Evolutionary conservation across 2,329 filamentous ascomycete genomes (phyloP).

Genomic region (Fusarium vanettenii): DNA sequence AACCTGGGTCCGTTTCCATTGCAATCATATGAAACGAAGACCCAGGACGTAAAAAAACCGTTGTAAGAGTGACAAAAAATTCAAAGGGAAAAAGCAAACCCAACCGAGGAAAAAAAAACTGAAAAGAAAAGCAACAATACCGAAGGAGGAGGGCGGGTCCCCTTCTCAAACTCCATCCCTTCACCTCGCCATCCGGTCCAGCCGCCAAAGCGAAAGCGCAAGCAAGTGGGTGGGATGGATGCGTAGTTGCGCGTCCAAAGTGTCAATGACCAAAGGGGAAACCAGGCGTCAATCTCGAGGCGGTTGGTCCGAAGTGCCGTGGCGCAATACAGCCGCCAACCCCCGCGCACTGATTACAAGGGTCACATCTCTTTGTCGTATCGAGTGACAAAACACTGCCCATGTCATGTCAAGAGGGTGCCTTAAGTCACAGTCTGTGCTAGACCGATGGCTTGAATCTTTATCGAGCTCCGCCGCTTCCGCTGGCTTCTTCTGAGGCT

Average conservation of each 20-base stretch:
- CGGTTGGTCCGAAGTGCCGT: conserved; percentile 7
- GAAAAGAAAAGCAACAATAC: conserved; percentile 9
- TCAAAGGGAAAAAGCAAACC: conserved; percentile 13
- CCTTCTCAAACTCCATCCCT: conserved; percentile 26
- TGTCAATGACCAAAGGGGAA: conserved; percentile 11
- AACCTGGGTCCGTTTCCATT: conserved; percentile 20
- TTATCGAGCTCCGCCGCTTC: conserved; percentile 42
- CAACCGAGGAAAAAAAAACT: conserved; percentile 3
- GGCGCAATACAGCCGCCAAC: conserved; percentile 15
- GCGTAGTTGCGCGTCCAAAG: not conserved
- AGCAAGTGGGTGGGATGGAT: not conserved
- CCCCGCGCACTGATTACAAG: conserved; percentile 22
- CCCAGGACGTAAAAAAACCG: conserved; percentile 12
- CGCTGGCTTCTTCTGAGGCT: conserved; percentile 49
- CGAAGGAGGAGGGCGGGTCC: not conserved
- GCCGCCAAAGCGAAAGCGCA: conserved; percentile 25
- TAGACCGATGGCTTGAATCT: not conserved
- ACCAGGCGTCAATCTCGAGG: not conserved
- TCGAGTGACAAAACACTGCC: not conserved
- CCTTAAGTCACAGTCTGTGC: not conserved
- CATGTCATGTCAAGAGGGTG: not conserved
- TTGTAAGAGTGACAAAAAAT: conserved; percentile 14
- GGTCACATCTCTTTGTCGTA: conserved; percentile 1
- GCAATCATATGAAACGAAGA: conserved; percentile 6
- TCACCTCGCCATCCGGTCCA: conserved; percentile 22